Conservation (phyloP, 352 stramenopile species). For the Pythium myriotylum region DNA sequence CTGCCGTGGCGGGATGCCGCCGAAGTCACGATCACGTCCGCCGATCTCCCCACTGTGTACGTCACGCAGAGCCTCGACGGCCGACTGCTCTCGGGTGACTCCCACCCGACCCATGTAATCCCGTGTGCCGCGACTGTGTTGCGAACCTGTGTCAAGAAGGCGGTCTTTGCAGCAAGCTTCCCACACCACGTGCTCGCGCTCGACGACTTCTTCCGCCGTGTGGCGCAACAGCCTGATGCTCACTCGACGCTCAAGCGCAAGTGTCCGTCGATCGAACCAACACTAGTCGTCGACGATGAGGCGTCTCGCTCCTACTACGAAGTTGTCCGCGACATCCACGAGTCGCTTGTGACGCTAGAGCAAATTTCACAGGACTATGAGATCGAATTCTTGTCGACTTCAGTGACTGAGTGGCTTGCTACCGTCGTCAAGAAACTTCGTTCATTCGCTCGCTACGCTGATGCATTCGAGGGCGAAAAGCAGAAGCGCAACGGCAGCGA, state of each 20-base stretch:
- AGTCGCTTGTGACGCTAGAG: constrained; percentile 48
- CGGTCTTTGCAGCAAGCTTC: constrained; percentile 55
- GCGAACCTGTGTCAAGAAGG: constrained; percentile 52
- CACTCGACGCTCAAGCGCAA: constrained; percentile 50
- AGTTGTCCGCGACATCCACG: constrained; percentile 54
- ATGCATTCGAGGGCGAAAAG: constrained; percentile 75
- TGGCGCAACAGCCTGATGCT: constrained; percentile 39
- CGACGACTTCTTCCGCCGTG: constrained; percentile 52
- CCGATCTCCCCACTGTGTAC: constrained; percentile 62
- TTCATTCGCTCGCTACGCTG: constrained; percentile 69
- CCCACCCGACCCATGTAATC: constrained; percentile 56
- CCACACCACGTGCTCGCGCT: constrained; percentile 52
- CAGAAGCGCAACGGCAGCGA: constrained; percentile 74
- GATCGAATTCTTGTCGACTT: constrained; percentile 43
- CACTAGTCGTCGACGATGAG: constrained; percentile 17
- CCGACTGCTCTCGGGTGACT: constrained; percentile 36
- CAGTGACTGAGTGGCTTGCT: constrained; percentile 52
- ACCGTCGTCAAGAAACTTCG: constrained; percentile 77
- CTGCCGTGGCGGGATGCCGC: constrained; percentile 40
- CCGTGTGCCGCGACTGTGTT: constrained; percentile 62
- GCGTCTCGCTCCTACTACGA: constrained; percentile 60
- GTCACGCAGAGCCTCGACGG: constrained; percentile 60
- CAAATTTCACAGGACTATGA: constrained; percentile 56
- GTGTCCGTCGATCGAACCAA: constrained; percentile 45
- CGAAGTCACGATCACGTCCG: constrained; percentile 29